Evolutionary conservation across 768 basidiomycete species (phyloP).

Genomic region (Leccinellum rugosiceps): DNA sequence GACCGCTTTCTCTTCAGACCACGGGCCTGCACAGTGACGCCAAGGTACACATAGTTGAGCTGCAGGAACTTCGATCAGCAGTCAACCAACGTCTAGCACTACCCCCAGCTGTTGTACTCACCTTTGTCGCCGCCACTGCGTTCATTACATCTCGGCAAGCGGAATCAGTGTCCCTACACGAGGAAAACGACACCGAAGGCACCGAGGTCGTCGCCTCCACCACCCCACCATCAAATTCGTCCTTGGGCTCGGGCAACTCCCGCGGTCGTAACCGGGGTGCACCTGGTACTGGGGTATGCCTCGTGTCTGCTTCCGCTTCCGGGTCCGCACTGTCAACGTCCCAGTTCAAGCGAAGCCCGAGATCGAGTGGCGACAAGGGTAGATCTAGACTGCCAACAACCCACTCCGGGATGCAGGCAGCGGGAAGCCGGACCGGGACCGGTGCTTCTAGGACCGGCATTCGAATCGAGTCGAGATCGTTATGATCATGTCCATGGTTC

Average conservation of each 20-base stretch:
- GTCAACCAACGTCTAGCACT: background rate
- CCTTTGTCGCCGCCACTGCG: constrained; percentile 5
- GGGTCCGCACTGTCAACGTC: background rate
- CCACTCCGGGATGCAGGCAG: background rate
- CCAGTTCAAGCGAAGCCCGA: background rate
- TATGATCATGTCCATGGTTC: background rate
- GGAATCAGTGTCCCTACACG: background rate
- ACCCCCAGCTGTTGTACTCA: constrained; percentile 1
- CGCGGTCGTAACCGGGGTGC: constrained; percentile 22
- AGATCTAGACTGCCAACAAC: background rate
- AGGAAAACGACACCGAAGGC: background rate
- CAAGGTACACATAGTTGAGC: background rate
- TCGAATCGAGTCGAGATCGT: background rate
- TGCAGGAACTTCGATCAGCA: background rate
- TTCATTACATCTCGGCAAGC: background rate
- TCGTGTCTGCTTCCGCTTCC: background rate
- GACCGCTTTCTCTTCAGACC: constrained; percentile 17
- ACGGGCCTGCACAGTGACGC: constrained; percentile 5
- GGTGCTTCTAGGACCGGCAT: background rate
- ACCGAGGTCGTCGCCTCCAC: background rate
- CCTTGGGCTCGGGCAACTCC: constrained; percentile 19
- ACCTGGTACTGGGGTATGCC: constrained; percentile 10
- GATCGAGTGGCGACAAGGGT: constrained; percentile 1
- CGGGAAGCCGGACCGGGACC: background rate
- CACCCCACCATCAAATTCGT: background rate